phyloP scores from a whole-genome alignment of 805 yeast species.

The Ogataea siamensis region DNA sequence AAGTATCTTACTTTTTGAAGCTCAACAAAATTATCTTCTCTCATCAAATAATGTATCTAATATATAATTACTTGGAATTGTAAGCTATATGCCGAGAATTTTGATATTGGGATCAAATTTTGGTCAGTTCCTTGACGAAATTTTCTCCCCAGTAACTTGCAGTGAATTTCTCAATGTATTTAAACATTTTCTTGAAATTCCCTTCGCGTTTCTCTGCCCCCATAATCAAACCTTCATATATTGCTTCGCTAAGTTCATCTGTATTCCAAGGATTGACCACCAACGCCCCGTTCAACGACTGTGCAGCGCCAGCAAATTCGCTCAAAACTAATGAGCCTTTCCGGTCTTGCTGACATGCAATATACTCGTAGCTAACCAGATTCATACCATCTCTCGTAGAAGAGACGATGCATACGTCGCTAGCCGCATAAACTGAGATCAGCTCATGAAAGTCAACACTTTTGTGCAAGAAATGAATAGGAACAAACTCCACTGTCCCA shows the following conservation, averaged over 20 bases:
- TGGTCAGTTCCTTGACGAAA: constrained; percentile 77
- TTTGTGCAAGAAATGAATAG: constrained; percentile 94
- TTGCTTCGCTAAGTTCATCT: constrained; percentile 85
- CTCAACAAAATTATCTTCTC: constrained; percentile 1
- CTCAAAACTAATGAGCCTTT: constrained; percentile 86
- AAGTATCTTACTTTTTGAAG: constrained; percentile 9
- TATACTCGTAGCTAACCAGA: constrained; percentile 91
- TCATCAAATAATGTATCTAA: not conserved
- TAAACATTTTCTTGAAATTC: constrained; percentile 81
- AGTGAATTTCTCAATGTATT: constrained; percentile 88
- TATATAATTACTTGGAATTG: too few species aligned
- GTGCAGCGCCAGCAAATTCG: constrained; percentile 99
- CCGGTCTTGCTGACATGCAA: constrained; percentile 83
- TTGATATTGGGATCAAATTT: too few species aligned
- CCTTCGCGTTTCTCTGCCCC: constrained; percentile 75
- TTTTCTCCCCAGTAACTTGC: constrained; percentile 97
- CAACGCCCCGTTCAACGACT: constrained; percentile 88
- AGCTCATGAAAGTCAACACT: constrained; percentile 88
- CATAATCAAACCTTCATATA: constrained; percentile 81
- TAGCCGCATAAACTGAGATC: constrained; percentile 77
- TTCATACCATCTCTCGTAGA: constrained; percentile 99
- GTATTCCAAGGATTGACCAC: constrained; percentile 98
- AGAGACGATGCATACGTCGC: constrained; percentile 90
- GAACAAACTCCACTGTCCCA: constrained; percentile 96
- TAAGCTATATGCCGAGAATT: too few species aligned